Evolutionary conservation across 495 filamentous ascomycete genomes (phyloP).

Genomic region (Chaetomidium leptoderma): DNA sequence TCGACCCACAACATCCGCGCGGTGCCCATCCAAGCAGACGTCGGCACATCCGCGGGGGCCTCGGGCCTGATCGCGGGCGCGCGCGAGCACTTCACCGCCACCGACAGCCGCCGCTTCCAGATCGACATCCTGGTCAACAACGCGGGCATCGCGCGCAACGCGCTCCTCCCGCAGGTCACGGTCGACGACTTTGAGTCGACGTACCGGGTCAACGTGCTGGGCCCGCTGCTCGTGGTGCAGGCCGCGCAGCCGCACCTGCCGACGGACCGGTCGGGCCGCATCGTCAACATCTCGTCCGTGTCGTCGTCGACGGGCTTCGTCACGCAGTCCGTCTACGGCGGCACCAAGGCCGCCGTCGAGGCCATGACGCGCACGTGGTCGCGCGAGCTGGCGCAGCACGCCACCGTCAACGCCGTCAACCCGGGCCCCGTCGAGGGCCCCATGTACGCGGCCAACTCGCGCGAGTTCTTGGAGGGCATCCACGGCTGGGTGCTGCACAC

Average conservation of each 20-base stretch:
- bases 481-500: constrained; percentile 60
- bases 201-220: constrained; percentile 81
- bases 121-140: constrained; percentile 91
- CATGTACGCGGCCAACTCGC: constrained; percentile 48
- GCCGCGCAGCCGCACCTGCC: constrained; percentile 68
- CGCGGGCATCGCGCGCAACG: constrained; percentile 65
- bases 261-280: constrained; percentile 65
- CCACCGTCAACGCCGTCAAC: constrained; percentile 84
- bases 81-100: constrained; percentile 28
- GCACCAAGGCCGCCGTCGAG: constrained; percentile 84
- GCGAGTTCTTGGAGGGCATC: constrained; percentile 40
- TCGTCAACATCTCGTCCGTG: constrained; percentile 74
- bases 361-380: constrained; percentile 91
- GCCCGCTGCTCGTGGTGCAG: constrained; percentile 75
- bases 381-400: constrained; percentile 69
- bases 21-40: constrained; percentile 43
- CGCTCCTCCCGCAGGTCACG: constrained; percentile 53
- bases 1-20: constrained; percentile 36
- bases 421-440: constrained; percentile 83
- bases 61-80: constrained; percentile 33
- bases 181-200: constrained; percentile 61
- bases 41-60: constrained; percentile 38
- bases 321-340: constrained; percentile 74
- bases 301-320: constrained; percentile 63
- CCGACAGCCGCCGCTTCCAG: constrained; percentile 45